These are phyloP conservation scores for Luffa acutangula DNA, from an alignment of 306 rosid species.

Conservation along the genomic window DNA sequence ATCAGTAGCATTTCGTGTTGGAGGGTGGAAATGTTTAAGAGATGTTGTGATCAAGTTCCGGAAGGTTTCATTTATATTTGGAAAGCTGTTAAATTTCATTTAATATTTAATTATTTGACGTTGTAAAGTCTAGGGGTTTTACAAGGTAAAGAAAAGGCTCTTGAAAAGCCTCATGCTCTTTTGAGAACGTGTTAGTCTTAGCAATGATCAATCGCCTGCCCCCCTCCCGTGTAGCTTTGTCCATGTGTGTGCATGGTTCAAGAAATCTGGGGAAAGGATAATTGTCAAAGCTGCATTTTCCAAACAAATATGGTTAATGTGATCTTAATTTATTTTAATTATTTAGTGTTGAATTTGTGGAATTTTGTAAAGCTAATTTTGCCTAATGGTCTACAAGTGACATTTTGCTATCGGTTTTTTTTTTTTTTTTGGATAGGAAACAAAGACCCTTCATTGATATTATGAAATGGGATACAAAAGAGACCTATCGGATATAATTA, in stretches of 20 bases:
- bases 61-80: conserved; percentile 42
- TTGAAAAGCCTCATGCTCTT: neutral
- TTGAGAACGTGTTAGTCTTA: neutral
- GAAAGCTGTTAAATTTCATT: neutral
- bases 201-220: neutral
- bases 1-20: conserved; percentile 74
- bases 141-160: neutral
- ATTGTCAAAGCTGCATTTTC: neutral
- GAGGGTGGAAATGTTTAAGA: conserved; percentile 90
- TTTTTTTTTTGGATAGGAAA: neutral
- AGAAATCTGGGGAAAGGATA: neutral
- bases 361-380: neutral
- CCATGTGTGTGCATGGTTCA: neutral
- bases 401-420: neutral
- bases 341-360: neutral
- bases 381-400: neutral
- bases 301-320: neutral
- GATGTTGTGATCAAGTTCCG: conserved; percentile 83
- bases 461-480: too few species aligned
- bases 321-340: neutral
- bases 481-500: too few species aligned
- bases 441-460: too few species aligned
- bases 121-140: neutral
- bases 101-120: neutral
- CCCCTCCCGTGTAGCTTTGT: neutral